Evolutionary conservation across 768 basidiomycete genomes (phyloP).

Genomic region (Plicaturopsis crispa): DNA sequence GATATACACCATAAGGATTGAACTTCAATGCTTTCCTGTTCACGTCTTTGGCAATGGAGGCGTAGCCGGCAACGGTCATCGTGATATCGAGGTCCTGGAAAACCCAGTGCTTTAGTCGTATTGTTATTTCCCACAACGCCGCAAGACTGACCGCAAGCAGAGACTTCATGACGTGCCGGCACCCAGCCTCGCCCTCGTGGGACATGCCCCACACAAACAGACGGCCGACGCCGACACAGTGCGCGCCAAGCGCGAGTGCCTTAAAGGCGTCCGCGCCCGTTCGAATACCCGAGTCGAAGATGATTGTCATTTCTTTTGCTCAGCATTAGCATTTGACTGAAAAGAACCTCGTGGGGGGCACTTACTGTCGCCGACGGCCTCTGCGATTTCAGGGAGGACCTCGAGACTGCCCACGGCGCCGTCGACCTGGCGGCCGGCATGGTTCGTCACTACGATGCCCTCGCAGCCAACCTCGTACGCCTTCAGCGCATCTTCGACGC

Average conservation of each 20-base stretch:
- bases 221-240: constrained; percentile 43
- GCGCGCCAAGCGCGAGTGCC: constrained; percentile 47
- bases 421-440: constrained; percentile 50
- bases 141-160: constrained; percentile 33
- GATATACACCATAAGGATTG: constrained; percentile 24
- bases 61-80: constrained; percentile 36
- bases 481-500: constrained; percentile 36
- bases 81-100: constrained; percentile 30
- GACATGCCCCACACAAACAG: constrained; percentile 45
- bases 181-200: constrained; percentile 43
- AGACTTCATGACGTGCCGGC: constrained; percentile 46
- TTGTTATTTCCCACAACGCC: no score
- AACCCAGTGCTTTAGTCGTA: no score
- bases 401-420: constrained; percentile 46
- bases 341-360: no score
- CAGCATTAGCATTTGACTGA: no score
- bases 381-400: constrained; percentile 39
- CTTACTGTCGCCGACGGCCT: constrained; percentile 43
- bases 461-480: constrained; percentile 40
- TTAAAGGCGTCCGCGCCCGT: constrained; percentile 48
- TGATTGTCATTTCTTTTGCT: constrained; percentile 39
- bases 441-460: constrained; percentile 50
- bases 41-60: constrained; percentile 24
- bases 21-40: constrained; percentile 25
- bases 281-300: constrained; percentile 48